Evolutionary conservation across 441 rosid genomes (phyloP), one percentile per base, ranked within the genome.

Genomic region (Erysimum cheiri): DNA sequence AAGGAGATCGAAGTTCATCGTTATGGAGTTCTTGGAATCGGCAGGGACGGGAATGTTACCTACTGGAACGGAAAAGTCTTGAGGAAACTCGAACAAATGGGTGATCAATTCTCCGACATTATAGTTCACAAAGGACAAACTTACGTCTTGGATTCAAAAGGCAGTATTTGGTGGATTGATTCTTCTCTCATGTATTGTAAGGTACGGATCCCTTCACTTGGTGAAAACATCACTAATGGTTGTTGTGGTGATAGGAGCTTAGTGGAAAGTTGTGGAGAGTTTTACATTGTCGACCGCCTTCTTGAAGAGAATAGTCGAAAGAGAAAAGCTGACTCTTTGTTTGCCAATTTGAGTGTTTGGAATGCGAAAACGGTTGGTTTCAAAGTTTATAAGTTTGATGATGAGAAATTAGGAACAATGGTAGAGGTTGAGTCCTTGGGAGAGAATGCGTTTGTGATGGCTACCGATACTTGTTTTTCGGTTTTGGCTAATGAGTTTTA

Each of bases 211-310:
- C 74, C 77, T 22, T 64, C 46, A 28, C 8, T 52, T 1, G 35
- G 13, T 12, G 35, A 28, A 10, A 4, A 13, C 32, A 2, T 3
- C 0, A 11, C 55, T 1, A 28, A 52, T 11, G 57, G 17, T 0
- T 26, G 15, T 52, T 26, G 17, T 0, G 5, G 8, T 15, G 33
- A 57, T 4, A 48, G 15, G 70, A 71, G 70, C 32, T 44, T 75
- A 11, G 60, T 75, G 40, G 79, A 67, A 62, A 62, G 31, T 2
- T 15, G 78, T 56, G 86, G 86, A 8, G 82, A 85, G 63, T 70
- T 83, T 43, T 82, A 77, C 26, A 75, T 85, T 48, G 82, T 85
- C 9, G 80, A 72, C n/a, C 54, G 80, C 2, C 47, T 24, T 8
- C 5, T 17, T 12, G 55, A 24, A 11, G 8, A 12, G 2, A 50